A percentile compares a stretch with the other conserved stretches of the same genome.
These are phyloP conservation scores for Diplocarpon rosae DNA, from an alignment of 2,329 filamentous ascomycete genomes.

Conservation along the genomic window DNA sequence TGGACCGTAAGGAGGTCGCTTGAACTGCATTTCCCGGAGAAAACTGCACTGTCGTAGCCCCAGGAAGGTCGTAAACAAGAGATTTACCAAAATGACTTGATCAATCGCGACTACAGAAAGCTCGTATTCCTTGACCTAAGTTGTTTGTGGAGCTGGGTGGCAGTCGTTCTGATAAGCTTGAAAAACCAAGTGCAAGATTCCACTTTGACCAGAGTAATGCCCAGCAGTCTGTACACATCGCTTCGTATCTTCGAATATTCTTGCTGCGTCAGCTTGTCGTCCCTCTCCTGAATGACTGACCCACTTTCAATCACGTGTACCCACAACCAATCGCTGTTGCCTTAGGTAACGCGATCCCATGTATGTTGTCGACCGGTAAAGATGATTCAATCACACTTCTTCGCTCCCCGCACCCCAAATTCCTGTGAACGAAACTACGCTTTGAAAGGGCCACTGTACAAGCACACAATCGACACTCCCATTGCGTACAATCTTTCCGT, in stretches of 20 bases:
- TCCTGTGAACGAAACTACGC: not conserved
- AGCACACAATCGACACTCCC: not conserved
- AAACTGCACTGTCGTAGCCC: not conserved
- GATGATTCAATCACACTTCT: not conserved
- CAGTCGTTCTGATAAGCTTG: too few species aligned
- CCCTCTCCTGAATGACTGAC: not conserved
- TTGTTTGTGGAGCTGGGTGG: too few species aligned
- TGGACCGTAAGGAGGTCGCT: constrained; percentile 2
- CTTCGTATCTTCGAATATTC: too few species aligned
- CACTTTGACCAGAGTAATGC: not conserved
- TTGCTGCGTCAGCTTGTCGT: too few species aligned
- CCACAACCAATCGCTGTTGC: constrained; percentile 4
- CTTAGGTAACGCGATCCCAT: constrained; percentile 4
- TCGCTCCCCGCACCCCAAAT: not conserved
- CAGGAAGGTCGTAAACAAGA: too few species aligned
- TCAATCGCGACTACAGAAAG: too few species aligned
- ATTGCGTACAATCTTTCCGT: not conserved
- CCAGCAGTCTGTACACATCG: too few species aligned
- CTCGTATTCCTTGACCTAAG: too few species aligned
- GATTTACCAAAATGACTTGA: not conserved
- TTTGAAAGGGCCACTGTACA: not conserved
- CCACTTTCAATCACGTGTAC: not conserved
- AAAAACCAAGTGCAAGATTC: not conserved
- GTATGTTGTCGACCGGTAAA: not conserved
- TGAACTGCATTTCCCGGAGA: not conserved